phyloP scores from a whole-genome alignment of 2,329 filamentous ascomycete species.

The Bipolaris victoriae region DNA sequence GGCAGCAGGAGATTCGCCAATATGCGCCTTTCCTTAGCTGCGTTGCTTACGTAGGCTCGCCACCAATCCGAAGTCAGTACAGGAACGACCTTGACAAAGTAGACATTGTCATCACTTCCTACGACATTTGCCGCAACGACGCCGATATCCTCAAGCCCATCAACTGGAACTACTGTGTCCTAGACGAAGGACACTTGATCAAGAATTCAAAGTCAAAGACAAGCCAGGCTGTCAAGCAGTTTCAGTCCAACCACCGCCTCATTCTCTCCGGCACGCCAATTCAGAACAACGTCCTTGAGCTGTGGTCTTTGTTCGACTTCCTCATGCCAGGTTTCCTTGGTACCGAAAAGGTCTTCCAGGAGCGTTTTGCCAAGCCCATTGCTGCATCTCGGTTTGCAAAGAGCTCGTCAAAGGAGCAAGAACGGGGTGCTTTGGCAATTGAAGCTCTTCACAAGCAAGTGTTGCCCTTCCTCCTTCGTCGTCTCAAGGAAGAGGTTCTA shows the following conservation, averaged over 20 bases:
- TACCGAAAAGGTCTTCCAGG: constrained; percentile 94
- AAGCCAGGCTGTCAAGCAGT: constrained; percentile 86
- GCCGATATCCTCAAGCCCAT: constrained; percentile 81
- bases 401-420: constrained; percentile 97
- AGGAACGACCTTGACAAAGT: constrained; percentile 73
- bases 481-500: constrained; percentile 95
- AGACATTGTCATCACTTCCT: constrained; percentile 95
- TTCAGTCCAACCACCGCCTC: constrained; percentile 89
- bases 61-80: constrained; percentile 76
- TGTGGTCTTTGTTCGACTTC: constrained; percentile 99
- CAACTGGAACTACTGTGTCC: constrained; percentile 96
- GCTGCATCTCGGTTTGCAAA: constrained; percentile 94
- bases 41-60: constrained; percentile 89
- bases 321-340: constrained; percentile 98
- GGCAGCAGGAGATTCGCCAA: constrained; percentile 96
- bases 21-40: constrained; percentile 94
- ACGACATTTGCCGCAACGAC: constrained; percentile 97
- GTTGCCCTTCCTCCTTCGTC: constrained; percentile 90
- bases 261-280: constrained; percentile 97
- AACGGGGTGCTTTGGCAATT: constrained; percentile 92
- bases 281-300: constrained; percentile 94
- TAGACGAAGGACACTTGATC: constrained; percentile 97
- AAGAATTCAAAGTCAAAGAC: constrained; percentile 99
- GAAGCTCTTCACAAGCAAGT: constrained; percentile 99
- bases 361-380: constrained; percentile 93